phyloP scores from a whole-genome alignment of 2,329 filamentous ascomycete genomes.

The Erysiphe pulchra region DNA sequence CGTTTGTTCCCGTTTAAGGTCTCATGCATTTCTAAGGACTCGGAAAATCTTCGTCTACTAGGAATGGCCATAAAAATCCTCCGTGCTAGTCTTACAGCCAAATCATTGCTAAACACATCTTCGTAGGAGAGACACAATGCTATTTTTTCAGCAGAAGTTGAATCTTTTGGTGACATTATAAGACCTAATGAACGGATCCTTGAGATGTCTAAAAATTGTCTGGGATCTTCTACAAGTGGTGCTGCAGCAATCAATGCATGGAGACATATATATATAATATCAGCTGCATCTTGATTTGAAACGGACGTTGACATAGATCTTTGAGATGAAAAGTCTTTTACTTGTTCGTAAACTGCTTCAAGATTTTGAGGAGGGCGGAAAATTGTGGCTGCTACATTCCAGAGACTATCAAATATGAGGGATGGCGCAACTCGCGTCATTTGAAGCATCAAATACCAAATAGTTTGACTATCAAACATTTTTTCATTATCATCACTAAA shows the following conservation, averaged over 20 bases:
- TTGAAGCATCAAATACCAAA: conserved; percentile 37
- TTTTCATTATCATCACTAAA: conserved; percentile 25
- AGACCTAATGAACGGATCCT: conserved; percentile 21
- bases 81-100: conserved; percentile 30
- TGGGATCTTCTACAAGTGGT: conserved; percentile 16
- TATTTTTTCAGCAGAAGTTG: conserved; percentile 19
- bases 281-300: conserved; percentile 10
- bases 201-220: conserved; percentile 29
- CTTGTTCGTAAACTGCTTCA: conserved; percentile 7
- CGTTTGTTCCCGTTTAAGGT: conserved; percentile 5
- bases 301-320: conserved; percentile 2
- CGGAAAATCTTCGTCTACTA: conserved; percentile 10
- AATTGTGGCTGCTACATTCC: conserved; percentile 31
- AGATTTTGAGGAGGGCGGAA: conserved; percentile 24
- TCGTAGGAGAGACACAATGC: conserved; percentile 32
- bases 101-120: conserved; percentile 34
- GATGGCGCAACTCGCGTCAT: conserved; percentile 29
- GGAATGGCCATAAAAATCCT: conserved; percentile 30
- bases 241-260: conserved; percentile 34
- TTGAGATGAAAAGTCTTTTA: conserved; percentile 4
- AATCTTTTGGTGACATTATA: conserved; percentile 21
- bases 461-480: conserved; percentile 30
- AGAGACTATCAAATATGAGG: conserved; percentile 36
- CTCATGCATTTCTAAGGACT: conserved; percentile 9
- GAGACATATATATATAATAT: conserved; percentile 26